phyloP scores from a whole-genome alignment of 2,329 filamentous ascomycete genomes.

The Didymella glomerata region DNA sequence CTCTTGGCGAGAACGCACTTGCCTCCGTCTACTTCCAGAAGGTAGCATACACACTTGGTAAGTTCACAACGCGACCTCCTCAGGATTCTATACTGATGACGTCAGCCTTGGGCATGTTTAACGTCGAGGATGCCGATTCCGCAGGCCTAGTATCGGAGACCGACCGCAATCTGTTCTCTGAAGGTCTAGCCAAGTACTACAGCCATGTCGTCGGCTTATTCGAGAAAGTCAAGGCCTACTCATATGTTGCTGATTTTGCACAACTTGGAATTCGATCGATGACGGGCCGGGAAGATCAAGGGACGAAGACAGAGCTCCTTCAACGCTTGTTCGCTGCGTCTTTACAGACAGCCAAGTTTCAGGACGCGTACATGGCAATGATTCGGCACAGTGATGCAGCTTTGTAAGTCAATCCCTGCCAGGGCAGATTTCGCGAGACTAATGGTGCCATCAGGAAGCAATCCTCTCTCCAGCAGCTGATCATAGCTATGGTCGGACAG shows the following conservation, averaged over 20 bases:
- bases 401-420: slow-evolving; percentile 55
- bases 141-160: slow-evolving; percentile 73
- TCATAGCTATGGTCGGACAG: slow-evolving; percentile 52
- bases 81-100: slow-evolving; percentile 27
- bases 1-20: slow-evolving; percentile 74
- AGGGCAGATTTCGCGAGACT: slow-evolving; percentile 12
- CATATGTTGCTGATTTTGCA: slow-evolving; percentile 85
- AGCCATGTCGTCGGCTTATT: slow-evolving; percentile 84
- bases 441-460: slow-evolving; percentile 59
- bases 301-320: slow-evolving; percentile 64
- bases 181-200: slow-evolving; percentile 84
- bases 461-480: slow-evolving; percentile 73
- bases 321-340: slow-evolving; percentile 85
- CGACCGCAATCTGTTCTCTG: slow-evolving; percentile 73
- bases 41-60: slow-evolving; percentile 83
- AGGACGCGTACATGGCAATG: slow-evolving; percentile 82
- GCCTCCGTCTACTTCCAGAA: slow-evolving; percentile 82
- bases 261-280: slow-evolving; percentile 67
- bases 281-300: slow-evolving; percentile 38
- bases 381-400: slow-evolving; percentile 74
- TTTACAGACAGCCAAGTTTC: slow-evolving; percentile 79
- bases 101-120: slow-evolving; percentile 47
- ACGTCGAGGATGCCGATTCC: slow-evolving; percentile 53
- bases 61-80: slow-evolving; percentile 42
- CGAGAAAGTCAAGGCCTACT: slow-evolving; percentile 78